phyloP scores from a whole-genome alignment of 306 rosid species.

The Hippophae gyantsensis region DNA sequence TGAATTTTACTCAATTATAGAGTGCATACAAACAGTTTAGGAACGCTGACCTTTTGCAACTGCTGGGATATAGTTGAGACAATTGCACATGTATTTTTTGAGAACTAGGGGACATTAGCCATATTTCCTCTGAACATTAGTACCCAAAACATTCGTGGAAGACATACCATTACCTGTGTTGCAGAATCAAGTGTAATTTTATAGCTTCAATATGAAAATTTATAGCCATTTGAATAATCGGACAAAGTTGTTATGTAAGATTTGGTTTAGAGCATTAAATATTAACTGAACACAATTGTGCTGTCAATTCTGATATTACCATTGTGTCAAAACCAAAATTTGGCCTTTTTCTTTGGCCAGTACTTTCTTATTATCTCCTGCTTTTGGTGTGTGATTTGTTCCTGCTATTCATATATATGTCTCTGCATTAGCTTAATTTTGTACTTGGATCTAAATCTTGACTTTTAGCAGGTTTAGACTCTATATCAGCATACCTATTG shows the following conservation, averaged over 20 bases:
- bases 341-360: background rate
- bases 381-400: background rate
- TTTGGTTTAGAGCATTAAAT: background rate
- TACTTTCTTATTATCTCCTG: background rate
- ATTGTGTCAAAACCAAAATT: conserved; percentile 1
- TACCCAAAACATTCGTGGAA: conserved; percentile 8
- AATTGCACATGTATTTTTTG: conserved; percentile 4
- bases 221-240: background rate
- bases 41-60: background rate
- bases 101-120: conserved; percentile 2
- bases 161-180: background rate
- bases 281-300: background rate
- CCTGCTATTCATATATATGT: background rate
- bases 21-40: conserved; percentile 2
- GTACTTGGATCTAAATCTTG: background rate
- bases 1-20: background rate
- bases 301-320: background rate
- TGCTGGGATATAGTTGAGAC: conserved; percentile 3
- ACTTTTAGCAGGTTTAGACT: background rate
- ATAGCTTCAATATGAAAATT: background rate
- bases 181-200: conserved; percentile 4
- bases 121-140: background rate
- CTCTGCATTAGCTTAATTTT: background rate
- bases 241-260: background rate
- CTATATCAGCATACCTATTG: background rate